Percentiles rank a stretch among this genome's conserved stretches.
phyloP scores from a whole-genome alignment of 176 grass and related monocot genomes.

The Cenchrus purpureus region DNA sequence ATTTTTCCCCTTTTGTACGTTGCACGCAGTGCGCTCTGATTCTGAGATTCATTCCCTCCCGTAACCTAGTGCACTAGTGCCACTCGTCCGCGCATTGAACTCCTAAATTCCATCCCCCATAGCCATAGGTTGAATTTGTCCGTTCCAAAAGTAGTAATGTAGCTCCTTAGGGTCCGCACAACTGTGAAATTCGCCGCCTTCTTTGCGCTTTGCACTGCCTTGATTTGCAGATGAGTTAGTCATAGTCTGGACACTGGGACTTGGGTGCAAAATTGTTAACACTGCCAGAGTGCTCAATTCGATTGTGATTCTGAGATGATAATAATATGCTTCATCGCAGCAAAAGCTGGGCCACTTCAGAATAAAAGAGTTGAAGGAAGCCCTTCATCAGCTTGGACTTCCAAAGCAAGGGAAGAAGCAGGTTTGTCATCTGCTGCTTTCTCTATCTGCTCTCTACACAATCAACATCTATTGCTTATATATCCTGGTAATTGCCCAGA shows the following conservation, averaged over 20 bases:
- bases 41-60: background rate
- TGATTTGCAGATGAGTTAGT: background rate
- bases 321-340: conserved; percentile 36
- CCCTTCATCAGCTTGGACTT: conserved; percentile 73
- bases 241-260: no score
- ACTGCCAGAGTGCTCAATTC: background rate
- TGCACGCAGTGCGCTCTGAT: background rate
- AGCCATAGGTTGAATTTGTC: background rate
- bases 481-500: background rate
- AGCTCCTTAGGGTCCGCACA: background rate
- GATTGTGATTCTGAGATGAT: background rate
- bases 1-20: background rate
- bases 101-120: background rate
- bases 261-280: background rate
- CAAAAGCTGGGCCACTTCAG: conserved; percentile 60
- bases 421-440: conserved; percentile 49
- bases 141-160: background rate
- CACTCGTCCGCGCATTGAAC: background rate
- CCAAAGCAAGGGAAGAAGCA: conserved; percentile 86
- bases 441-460: background rate
- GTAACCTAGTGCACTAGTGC: background rate
- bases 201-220: background rate
- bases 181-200: background rate
- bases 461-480: background rate
- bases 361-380: conserved; percentile 94